phyloP scores from a whole-genome alignment of 306 rosid species.

The Sophora flavescens region DNA sequence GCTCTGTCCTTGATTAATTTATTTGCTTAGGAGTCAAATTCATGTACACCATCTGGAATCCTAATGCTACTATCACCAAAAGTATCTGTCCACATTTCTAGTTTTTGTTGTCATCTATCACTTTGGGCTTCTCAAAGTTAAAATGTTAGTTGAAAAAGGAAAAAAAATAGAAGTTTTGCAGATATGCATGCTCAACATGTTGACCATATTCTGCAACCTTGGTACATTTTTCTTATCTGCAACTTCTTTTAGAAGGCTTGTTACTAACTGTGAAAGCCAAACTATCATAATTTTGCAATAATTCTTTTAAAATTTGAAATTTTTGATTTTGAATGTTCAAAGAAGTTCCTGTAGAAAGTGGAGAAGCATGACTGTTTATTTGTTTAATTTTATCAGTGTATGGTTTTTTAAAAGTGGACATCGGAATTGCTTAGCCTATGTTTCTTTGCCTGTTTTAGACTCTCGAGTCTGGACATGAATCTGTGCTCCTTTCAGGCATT shows the following conservation, averaged over 20 bases:
- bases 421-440: neutral
- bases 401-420: constrained; percentile 26
- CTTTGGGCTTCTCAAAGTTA: constrained; percentile 29
- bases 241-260: constrained; percentile 29
- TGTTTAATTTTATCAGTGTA: neutral
- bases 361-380: neutral
- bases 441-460: constrained; percentile 8
- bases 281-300: constrained; percentile 2
- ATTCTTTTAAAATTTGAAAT: constrained; percentile 13
- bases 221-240: constrained; percentile 3
- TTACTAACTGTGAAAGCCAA: constrained; percentile 17
- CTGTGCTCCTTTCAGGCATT: constrained; percentile 3
- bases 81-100: constrained; percentile 21
- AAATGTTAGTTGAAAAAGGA: constrained; percentile 3
- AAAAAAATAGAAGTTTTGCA: constrained; percentile 4
- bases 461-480: constrained; percentile 12
- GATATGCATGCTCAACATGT: constrained; percentile 11
- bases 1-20: constrained; percentile 22
- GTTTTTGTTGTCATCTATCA: constrained; percentile 7
- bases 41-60: constrained; percentile 17
- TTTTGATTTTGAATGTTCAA: constrained; percentile 9
- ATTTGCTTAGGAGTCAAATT: constrained; percentile 32
- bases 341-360: neutral
- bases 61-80: constrained; percentile 26
- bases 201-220: constrained; percentile 25